Conservation (phyloP, 108 stramenopile species). For the Schizochytrium sp. region DNA sequence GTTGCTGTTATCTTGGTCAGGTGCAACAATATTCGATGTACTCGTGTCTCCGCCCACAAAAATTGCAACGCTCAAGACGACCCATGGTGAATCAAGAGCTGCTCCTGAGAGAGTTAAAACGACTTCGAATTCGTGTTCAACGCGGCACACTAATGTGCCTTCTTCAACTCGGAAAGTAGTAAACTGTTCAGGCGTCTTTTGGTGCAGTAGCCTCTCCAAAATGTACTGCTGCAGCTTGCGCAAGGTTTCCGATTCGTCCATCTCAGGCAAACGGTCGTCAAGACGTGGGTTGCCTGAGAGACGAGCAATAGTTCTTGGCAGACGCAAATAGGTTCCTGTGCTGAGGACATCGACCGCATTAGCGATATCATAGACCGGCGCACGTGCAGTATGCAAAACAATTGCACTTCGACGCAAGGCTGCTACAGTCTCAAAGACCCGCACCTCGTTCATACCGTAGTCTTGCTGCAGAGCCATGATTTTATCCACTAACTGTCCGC, state of each 20-base stretch:
- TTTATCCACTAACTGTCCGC: slow-evolving; percentile 34
- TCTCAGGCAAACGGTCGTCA: slow-evolving; percentile 55
- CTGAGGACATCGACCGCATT: slow-evolving; percentile 40
- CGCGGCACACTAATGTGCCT: slow-evolving; percentile 25
- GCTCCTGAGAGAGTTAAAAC: slow-evolving; percentile 24
- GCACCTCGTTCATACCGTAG: slow-evolving; percentile 37
- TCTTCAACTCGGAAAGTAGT: background rate
- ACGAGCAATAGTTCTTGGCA: slow-evolving; percentile 12
- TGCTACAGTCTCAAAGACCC: slow-evolving; percentile 48
- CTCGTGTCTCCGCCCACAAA: slow-evolving; percentile 23
- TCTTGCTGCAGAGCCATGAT: slow-evolving; percentile 31
- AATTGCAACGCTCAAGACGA: slow-evolving; percentile 13
- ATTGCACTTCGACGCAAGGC: slow-evolving; percentile 32
- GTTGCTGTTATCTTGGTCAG: background rate
- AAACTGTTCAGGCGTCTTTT: slow-evolving; percentile 30
- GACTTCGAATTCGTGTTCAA: slow-evolving; percentile 56
- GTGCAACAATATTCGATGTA: background rate
- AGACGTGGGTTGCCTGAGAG: slow-evolving; percentile 57
- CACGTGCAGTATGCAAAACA: background rate
- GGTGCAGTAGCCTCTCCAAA: slow-evolving; percentile 28
- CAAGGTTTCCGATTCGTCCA: slow-evolving; percentile 48
- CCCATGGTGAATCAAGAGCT: slow-evolving; percentile 48
- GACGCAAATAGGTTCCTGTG: slow-evolving; percentile 36
- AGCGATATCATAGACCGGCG: slow-evolving; percentile 23
- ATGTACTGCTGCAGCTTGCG: slow-evolving; percentile 58